Conservation (phyloP, 179 eudicot species). For the Monotropa hypopitys region DNA sequence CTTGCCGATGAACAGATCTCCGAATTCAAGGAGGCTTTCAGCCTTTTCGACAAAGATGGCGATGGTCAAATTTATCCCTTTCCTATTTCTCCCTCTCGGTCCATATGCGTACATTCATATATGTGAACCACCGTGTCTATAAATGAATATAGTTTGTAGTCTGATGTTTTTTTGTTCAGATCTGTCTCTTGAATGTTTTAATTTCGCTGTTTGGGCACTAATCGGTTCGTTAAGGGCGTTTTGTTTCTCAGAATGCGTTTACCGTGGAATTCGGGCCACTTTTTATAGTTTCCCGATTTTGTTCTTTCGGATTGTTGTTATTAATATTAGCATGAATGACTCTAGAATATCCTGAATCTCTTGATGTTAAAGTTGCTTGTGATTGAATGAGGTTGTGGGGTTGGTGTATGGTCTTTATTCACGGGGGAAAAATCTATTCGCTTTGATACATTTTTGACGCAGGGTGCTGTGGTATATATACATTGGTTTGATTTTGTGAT, state of each 20-base stretch:
- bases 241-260: background rate
- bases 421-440: too few relatives aligned
- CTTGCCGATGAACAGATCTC: conserved; percentile 5
- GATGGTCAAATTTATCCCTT: background rate
- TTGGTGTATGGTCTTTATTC: background rate
- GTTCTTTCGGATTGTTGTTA: background rate
- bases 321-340: background rate
- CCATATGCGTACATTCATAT: too few relatives aligned
- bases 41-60: conserved; percentile 5
- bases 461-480: too few relatives aligned
- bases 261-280: background rate
- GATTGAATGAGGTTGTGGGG: background rate
- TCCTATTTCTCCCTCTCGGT: background rate
- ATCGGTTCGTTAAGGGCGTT: background rate
- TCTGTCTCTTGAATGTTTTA: background rate
- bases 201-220: background rate
- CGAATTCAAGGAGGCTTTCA: conserved; percentile 5
- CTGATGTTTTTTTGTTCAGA: background rate
- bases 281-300: background rate
- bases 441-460: background rate
- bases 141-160: background rate
- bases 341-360: background rate
- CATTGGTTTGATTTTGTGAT: background rate
- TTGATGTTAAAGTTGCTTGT: background rate
- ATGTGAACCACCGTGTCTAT: too few relatives aligned